Evolutionary conservation across 805 yeast species (phyloP), one percentile per base, ranked within the genome.

Genomic region (Candida pini): DNA sequence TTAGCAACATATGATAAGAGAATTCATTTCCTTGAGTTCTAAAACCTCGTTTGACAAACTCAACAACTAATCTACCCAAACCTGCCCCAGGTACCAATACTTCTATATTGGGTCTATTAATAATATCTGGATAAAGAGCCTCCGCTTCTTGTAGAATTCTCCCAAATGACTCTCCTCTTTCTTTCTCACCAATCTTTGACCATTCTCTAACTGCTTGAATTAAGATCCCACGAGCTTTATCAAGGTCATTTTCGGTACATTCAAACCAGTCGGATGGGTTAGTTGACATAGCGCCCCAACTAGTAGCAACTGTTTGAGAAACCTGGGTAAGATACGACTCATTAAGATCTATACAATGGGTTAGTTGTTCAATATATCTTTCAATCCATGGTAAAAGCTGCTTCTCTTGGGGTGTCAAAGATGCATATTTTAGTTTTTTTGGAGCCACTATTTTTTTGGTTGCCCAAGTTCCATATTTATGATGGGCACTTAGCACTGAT

Each of bases 1-100:
- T 65, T 9, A 76, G 50, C 3, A 79, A 54, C 83, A 79, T 78
- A 47, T 75, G 83, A 49, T 75, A 76, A 16, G 80, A 69, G 45
- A 75, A 68, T 45, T 79, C 86, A 48, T 78, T 79, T 0, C 86
- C 86, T 45, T 78, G 81, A n/a, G 74, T 66, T 60, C 66, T 56
- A 47, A 74, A 78, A 4, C 85, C 85, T 34, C 63, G 43, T 33
- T 44, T 54, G 2, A 75, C 78, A 38, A 76, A 57, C 33, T 78
- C 84, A 31, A 68, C 57, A 21, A 76, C 77, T 34, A 77, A 49
- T 33, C 85, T 53, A 0, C 82, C 85, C 22, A 78, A 57, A 0
- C 85, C 85, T 35, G 79, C 71, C 1, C 86, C 86, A 0, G 85
- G 84, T 4, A 74, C 71, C 12, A 79, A 54, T 0, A 78, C 61